phyloP scores from a whole-genome alignment of 2,329 filamentous ascomycete genomes.

The Pezicula rhizophila region DNA sequence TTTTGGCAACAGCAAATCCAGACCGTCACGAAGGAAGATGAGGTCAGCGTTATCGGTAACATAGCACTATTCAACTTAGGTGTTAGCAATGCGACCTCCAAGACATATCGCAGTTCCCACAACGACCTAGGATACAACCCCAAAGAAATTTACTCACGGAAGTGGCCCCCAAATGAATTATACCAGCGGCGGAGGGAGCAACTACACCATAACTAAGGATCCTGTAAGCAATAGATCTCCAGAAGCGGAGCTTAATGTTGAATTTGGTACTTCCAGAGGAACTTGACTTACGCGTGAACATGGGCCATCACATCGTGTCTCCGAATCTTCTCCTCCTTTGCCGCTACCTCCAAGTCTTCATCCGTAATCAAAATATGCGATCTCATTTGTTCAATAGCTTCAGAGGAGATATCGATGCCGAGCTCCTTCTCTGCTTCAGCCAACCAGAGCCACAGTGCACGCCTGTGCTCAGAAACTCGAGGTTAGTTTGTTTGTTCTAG shows the following conservation, averaged over 20 bases:
- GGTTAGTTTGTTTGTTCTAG: slow-evolving; percentile 28
- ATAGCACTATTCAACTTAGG: slow-evolving; percentile 4
- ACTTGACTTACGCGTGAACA: slow-evolving; percentile 54
- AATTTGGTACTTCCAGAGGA: too few relatives aligned
- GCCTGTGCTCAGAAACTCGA: slow-evolving; percentile 37
- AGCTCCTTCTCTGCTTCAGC: slow-evolving; percentile 78
- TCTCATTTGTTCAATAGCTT: slow-evolving; percentile 72
- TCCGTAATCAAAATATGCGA: slow-evolving; percentile 65
- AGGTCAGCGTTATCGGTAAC: slow-evolving; percentile 69
- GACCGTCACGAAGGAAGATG: slow-evolving; percentile 65
- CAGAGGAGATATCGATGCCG: slow-evolving; percentile 65
- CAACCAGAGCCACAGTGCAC: slow-evolving; percentile 77
- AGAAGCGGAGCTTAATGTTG: too few relatives aligned
- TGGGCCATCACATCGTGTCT: slow-evolving; percentile 60
- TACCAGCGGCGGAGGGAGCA: slow-evolving; percentile 70
- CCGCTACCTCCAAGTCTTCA: slow-evolving; percentile 67
- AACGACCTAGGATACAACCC: too few relatives aligned
- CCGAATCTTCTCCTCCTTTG: slow-evolving; percentile 67
- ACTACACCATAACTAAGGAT: slow-evolving; percentile 45
- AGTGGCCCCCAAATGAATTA: slow-evolving; percentile 64
- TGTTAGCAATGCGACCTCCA: too few relatives aligned
- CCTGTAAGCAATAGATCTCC: too few relatives aligned
- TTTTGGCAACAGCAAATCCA: slow-evolving; percentile 73
- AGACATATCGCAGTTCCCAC: too few relatives aligned
- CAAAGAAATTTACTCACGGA: not conserved